Conservation (phyloP, 495 filamentous ascomycete genomes). For the Aspergillus asperescens region DNA sequence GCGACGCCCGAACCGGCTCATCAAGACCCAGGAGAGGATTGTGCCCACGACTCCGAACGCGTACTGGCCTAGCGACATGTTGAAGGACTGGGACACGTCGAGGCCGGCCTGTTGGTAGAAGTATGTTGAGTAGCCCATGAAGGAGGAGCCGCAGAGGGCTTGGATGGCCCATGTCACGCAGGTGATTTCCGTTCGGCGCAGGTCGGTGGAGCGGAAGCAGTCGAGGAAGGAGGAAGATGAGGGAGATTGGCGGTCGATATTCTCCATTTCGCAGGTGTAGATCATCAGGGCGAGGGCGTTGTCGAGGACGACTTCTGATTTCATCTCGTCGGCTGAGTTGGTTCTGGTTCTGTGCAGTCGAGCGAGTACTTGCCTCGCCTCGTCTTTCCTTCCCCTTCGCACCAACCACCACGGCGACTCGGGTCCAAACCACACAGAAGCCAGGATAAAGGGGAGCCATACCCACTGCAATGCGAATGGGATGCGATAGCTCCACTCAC, state of each 20-base stretch:
- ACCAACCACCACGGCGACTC: slow-evolving; percentile 75
- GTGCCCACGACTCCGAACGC: slow-evolving; percentile 5
- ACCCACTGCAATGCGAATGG: slow-evolving; percentile 69
- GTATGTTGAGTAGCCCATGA: slow-evolving; percentile 12
- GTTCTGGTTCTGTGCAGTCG: slow-evolving; percentile 33
- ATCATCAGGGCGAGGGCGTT: slow-evolving; percentile 65
- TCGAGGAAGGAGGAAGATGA: not conserved
- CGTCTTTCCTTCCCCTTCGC: slow-evolving; percentile 53
- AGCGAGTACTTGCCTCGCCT: slow-evolving; percentile 54
- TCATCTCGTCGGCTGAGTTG: slow-evolving; percentile 30
- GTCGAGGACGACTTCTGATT: slow-evolving; percentile 53
- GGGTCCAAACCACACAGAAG: slow-evolving; percentile 59
- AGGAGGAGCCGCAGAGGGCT: slow-evolving; percentile 11
- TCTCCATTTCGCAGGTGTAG: slow-evolving; percentile 4
- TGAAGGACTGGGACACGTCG: slow-evolving; percentile 9
- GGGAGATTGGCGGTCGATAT: not conserved
- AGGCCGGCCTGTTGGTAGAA: slow-evolving; percentile 12
- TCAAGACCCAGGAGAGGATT: slow-evolving; percentile 3
- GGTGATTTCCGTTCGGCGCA: slow-evolving; percentile 9
- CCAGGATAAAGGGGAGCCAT: slow-evolving; percentile 62
- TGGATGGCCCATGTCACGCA: slow-evolving; percentile 12
- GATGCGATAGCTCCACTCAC: slow-evolving; percentile 56
- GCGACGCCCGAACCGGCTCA: slow-evolving; percentile 7
- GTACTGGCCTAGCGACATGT: slow-evolving; percentile 10
- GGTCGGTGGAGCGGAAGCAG: slow-evolving; percentile 3